These are phyloP conservation scores for Colletotrichum tabaci DNA, from an alignment of 2,329 filamentous ascomycete genomes.

Conservation along the genomic window DNA sequence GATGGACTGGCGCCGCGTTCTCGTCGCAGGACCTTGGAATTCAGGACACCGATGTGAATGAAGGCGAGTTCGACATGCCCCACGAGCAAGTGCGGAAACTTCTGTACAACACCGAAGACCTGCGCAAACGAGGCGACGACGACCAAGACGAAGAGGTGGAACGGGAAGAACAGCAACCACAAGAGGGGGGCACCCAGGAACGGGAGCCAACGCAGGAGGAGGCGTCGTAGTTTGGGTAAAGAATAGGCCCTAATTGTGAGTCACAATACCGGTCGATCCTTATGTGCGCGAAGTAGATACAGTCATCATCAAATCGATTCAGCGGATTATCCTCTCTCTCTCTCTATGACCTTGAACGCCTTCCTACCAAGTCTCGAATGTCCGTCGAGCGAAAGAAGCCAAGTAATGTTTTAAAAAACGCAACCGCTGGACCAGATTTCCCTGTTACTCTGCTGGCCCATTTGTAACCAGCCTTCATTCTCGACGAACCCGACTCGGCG, in stretches of 20 bases:
- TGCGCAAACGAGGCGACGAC: slow-evolving; percentile 60
- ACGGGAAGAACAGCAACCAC: slow-evolving; percentile 47
- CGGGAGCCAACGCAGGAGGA: not conserved
- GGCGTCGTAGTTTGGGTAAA: not conserved
- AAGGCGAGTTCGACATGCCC: slow-evolving; percentile 52
- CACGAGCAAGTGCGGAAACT: slow-evolving; percentile 58
- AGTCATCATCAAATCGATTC: slow-evolving; percentile 41
- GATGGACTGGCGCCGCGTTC: slow-evolving; percentile 43
- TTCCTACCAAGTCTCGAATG: slow-evolving; percentile 42
- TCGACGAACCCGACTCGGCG: slow-evolving; percentile 40
- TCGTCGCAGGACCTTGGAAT: slow-evolving; percentile 35
- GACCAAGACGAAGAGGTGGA: slow-evolving; percentile 42
- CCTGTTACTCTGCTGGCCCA: slow-evolving; percentile 36
- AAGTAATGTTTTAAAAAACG: slow-evolving; percentile 32
- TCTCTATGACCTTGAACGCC: slow-evolving; percentile 43
- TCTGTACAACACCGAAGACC: slow-evolving; percentile 62
- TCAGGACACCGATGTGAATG: slow-evolving; percentile 25
- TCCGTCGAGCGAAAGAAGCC: slow-evolving; percentile 41
- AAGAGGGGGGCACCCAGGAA: not conserved
- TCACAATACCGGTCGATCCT: not conserved
- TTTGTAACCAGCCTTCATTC: slow-evolving; percentile 32
- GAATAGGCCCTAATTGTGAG: not conserved
- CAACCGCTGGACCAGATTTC: slow-evolving; percentile 36
- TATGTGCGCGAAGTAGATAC: not conserved
- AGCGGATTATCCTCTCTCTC: slow-evolving; percentile 42